These are phyloP conservation scores for Avicennia marina DNA, from an alignment of 257 asterid genomes.

Conservation along the genomic window DNA sequence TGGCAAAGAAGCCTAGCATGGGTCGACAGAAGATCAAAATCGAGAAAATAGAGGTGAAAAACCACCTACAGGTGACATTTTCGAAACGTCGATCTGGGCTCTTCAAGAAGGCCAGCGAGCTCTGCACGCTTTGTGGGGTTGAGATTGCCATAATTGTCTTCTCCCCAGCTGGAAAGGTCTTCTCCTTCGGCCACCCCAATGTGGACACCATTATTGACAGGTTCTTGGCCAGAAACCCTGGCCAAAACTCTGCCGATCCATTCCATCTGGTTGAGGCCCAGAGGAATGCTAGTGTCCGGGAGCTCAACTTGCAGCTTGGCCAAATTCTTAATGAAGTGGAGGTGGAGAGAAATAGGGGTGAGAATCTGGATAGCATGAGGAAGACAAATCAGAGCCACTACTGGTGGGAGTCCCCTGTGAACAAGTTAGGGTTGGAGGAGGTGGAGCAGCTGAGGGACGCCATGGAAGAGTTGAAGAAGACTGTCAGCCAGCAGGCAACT, in stretches of 20 bases:
- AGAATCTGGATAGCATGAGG: constrained; percentile 42
- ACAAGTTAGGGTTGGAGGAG: constrained; percentile 41
- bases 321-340: constrained; percentile 48
- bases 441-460: constrained; percentile 49
- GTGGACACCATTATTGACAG: constrained; percentile 51
- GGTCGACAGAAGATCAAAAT: constrained; percentile 78
- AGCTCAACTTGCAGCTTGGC: constrained; percentile 51
- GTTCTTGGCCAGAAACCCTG: constrained; percentile 25
- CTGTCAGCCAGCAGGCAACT: constrained; percentile 24
- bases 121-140: constrained; percentile 63
- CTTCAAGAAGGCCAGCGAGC: constrained; percentile 73
- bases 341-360: constrained; percentile 53
- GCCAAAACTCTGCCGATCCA: too few species aligned
- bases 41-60: constrained; percentile 58
- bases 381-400: constrained; percentile 32
- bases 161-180: constrained; percentile 75
- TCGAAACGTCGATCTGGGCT: constrained; percentile 67
- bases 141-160: constrained; percentile 61
- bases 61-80: constrained; percentile 68
- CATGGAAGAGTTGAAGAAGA: constrained; percentile 59
- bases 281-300: constrained; percentile 42
- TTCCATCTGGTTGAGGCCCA: constrained; percentile 44
- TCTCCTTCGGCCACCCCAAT: constrained; percentile 71
- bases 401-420: constrained; percentile 60
- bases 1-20: constrained; percentile 64